Conservation (phyloP, 2,329 filamentous ascomycete species). For the Colletotrichum australisinense region DNA sequence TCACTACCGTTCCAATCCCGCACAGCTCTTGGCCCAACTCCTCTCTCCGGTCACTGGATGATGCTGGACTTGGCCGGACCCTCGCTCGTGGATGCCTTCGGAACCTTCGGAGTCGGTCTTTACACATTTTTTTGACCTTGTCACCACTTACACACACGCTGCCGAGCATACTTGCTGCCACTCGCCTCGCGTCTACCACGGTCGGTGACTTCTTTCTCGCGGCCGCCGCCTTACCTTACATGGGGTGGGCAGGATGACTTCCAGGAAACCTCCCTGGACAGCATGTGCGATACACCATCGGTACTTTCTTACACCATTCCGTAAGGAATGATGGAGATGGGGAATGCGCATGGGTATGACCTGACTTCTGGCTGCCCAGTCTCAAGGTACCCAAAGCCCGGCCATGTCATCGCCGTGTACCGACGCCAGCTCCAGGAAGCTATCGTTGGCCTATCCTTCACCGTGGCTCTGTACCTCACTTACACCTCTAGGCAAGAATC, state of each 20-base stretch:
- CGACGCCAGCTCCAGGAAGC: not conserved
- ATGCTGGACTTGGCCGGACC: not conserved
- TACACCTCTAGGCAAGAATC: constrained; percentile 1
- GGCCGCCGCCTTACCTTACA: not conserved
- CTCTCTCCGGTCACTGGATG: not conserved
- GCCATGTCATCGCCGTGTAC: not conserved
- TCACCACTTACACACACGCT: constrained; percentile 16
- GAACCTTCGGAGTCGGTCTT: constrained; percentile 24
- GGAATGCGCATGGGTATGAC: not conserved
- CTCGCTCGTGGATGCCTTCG: constrained; percentile 18
- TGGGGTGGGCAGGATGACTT: not conserved
- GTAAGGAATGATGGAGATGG: not conserved
- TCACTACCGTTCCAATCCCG: not conserved
- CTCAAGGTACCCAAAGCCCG: too few relatives aligned
- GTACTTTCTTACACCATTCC: not conserved
- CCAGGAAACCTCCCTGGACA: not conserved
- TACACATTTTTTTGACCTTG: not conserved
- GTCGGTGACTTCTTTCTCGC: not conserved
- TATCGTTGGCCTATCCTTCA: constrained; percentile 2
- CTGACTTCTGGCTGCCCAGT: not conserved
- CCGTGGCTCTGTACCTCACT: constrained; percentile 4
- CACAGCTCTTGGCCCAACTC: not conserved
- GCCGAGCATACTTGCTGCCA: not conserved
- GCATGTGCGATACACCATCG: not conserved
- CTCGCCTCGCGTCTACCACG: not conserved